These are phyloP conservation scores for Brassica cretica DNA, from an alignment of 345 rosid species.

Conservation along the genomic window DNA sequence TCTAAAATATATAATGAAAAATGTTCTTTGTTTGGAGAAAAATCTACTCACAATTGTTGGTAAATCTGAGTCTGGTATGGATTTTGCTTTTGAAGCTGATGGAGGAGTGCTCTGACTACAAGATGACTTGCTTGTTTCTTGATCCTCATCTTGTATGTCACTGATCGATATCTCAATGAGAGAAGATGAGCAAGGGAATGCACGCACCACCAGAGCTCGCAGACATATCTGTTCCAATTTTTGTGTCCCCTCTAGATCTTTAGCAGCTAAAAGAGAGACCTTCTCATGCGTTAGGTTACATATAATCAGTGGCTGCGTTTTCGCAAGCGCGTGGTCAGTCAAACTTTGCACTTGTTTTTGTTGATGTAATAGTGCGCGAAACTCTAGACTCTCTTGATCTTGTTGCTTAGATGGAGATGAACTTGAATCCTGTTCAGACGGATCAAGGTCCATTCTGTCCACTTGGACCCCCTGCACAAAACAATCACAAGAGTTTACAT, in stretches of 20 bases:
- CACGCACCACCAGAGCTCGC: conserved; percentile 61
- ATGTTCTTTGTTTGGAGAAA: not conserved
- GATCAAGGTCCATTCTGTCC: conserved; percentile 66
- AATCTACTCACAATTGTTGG: conserved; percentile 29
- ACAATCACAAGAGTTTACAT: conserved; percentile 3
- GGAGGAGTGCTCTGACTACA: conserved; percentile 43
- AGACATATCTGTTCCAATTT: conserved; percentile 74
- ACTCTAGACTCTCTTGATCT: conserved; percentile 57
- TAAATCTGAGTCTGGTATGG: conserved; percentile 64
- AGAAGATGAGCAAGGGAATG: conserved; percentile 47
- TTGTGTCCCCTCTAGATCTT: conserved; percentile 51
- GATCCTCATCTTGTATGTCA: conserved; percentile 43
- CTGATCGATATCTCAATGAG: conserved; percentile 47
- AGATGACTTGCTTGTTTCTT: conserved; percentile 41
- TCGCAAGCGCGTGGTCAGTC: conserved; percentile 73
- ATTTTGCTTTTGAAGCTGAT: conserved; percentile 36
- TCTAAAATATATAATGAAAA: not conserved
- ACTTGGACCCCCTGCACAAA: conserved; percentile 69
- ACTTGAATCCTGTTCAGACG: conserved; percentile 42
- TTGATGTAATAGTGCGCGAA: conserved; percentile 51
- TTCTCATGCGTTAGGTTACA: conserved; percentile 74
- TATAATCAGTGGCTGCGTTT: conserved; percentile 71
- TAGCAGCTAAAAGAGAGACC: conserved; percentile 42
- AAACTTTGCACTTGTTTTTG: conserved; percentile 63
- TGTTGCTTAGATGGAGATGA: conserved; percentile 39